Evolutionary conservation across 2,329 filamentous ascomycete genomes (phyloP).

Genomic region (Colletotrichum karsti): DNA sequence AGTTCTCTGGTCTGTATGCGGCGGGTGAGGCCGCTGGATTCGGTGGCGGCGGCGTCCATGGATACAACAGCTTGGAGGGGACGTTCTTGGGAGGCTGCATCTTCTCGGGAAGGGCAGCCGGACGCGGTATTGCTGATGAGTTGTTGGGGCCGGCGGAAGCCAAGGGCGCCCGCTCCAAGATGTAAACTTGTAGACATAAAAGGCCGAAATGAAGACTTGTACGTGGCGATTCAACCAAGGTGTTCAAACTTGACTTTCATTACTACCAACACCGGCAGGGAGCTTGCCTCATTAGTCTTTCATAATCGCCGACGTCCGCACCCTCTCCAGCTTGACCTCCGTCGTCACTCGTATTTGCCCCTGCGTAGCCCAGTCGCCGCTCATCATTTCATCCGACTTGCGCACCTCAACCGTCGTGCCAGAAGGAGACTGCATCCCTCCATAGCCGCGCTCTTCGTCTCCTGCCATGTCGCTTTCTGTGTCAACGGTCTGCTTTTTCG

Average conservation of each 20-base stretch:
- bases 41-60: slow-evolving; percentile 69
- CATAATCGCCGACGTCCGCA: slow-evolving; percentile 7
- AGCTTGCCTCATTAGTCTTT: background rate
- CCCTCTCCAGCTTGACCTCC: slow-evolving; percentile 15
- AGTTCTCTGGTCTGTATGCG: slow-evolving; percentile 65
- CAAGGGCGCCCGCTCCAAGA: slow-evolving; percentile 8
- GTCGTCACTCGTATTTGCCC: slow-evolving; percentile 21
- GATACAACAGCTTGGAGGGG: slow-evolving; percentile 69
- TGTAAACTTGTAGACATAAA: background rate
- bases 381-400: slow-evolving; percentile 11
- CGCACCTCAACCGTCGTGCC: slow-evolving; percentile 17
- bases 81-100: slow-evolving; percentile 71
- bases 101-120: slow-evolving; percentile 67
- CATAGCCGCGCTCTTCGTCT: slow-evolving; percentile 19
- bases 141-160: slow-evolving; percentile 31
- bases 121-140: slow-evolving; percentile 62
- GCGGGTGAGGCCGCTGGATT: slow-evolving; percentile 69
- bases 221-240: background rate
- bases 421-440: background rate
- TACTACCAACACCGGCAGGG: background rate
- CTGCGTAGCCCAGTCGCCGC: background rate
- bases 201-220: background rate
- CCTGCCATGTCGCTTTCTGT: background rate
- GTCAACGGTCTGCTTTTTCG: background rate
- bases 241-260: background rate